A percentile compares a stretch with the other conserved stretches of the same genome.
These are phyloP conservation scores for Zostera marina DNA, from an alignment of 116 monocot species.

Conservation along the genomic window DNA sequence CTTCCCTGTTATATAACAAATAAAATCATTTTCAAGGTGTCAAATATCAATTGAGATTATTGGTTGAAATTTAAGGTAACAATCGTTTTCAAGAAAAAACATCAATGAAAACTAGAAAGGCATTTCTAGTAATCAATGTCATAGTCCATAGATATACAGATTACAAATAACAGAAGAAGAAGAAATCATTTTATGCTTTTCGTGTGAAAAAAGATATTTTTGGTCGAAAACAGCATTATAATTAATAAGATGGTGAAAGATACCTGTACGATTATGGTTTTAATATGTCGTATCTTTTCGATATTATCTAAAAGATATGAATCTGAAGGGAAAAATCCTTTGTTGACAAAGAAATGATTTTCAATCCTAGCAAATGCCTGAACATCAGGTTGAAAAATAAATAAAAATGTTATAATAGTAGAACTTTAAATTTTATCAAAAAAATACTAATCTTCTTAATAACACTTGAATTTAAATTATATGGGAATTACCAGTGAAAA, in stretches of 20 bases:
- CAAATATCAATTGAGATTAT: not conserved
- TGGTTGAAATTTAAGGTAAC: not conserved
- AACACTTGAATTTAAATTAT: not conserved
- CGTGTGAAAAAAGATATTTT: not conserved
- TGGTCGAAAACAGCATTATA: not conserved
- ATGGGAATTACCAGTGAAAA: slow-evolving; percentile 54
- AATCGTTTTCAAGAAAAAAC: not conserved
- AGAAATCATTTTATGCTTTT: not conserved
- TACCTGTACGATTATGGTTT: slow-evolving; percentile 92
- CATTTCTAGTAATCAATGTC: too few species aligned
- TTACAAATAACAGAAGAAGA: not conserved
- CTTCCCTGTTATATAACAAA: slow-evolving; percentile 57
- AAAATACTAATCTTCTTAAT: not conserved
- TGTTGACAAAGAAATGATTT: slow-evolving; percentile 93
- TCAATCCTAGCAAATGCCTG: slow-evolving; percentile 99
- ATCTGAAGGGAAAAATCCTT: slow-evolving; percentile 70
- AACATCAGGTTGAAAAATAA: slow-evolving; percentile 8
- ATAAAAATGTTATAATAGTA: too few species aligned
- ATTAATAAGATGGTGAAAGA: slow-evolving; percentile 1
- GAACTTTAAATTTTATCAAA: too few species aligned
- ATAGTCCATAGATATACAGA: too few species aligned
- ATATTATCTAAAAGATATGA: slow-evolving; percentile 84
- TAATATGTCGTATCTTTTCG: slow-evolving; percentile 94
- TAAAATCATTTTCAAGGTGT: too few species aligned
- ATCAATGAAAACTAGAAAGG: not conserved